Base-by-base conservation (phyloP, 2,329 filamentous ascomycete species). In the Arthrobotrys iridis region DNA sequence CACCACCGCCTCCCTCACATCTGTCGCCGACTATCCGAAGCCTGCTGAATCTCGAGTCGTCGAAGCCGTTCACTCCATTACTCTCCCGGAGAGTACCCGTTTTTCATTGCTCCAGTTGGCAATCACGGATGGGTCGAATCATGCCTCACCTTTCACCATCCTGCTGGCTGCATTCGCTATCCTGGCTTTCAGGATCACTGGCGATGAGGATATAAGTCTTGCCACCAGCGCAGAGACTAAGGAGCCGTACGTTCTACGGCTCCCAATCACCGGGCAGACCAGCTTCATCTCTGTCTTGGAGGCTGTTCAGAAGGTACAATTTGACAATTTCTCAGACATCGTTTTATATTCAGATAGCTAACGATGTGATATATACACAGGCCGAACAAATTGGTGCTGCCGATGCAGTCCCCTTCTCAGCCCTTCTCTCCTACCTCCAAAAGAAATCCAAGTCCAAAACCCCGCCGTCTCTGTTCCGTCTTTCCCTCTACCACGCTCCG, bases 151-250 rank as follows among this genome's bases (percentile, higher is more conserved):
- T 0, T 84, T 84, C 60, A 82, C 81, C 2, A 80, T 84, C 41
- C 80, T 85, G 50, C 78, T 85, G 71, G 81, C 83, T 20, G 83
- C 83, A 18, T 83, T 84, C 50, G 80, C 84, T 1, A 80, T 84
- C 57, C 79, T 85, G 46, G 83, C 84, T 20, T 82, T 82, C 73
- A 82, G 84, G 72, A 79, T 85, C 77, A 85, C 84, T 11, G 84
- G 84, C 15, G 84, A 85, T 72, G 84, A 85, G 76, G 84, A 85
- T 77, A 84, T 85, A 73, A 83, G 83, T 33, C 80, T 85, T 64
- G 84, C 83, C 35, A 84, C 84, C 46, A 84, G 82, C 68, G 81
- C 79, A 7, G 82, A 83, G 45, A 83, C 84, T 77, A 83, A 83
- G 28, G 82, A 83, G 46, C 82, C 83, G 45, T 84, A 85, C 72